These are phyloP conservation scores for Lonicera japonica DNA, from an alignment of 129 eudicot species.

Conservation along the genomic window DNA sequence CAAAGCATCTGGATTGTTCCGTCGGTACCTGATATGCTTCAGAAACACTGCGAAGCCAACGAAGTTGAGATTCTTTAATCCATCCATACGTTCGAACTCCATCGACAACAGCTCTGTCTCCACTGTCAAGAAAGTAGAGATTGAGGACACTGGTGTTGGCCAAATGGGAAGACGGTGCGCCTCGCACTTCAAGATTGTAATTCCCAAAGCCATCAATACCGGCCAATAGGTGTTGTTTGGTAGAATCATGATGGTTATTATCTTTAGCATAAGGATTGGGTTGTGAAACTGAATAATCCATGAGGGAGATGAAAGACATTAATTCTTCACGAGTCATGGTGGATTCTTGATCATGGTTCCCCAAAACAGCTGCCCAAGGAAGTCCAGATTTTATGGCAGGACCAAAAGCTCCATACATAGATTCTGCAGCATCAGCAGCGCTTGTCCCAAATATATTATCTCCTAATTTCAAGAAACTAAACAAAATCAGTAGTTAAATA, in stretches of 20 bases:
- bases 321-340: slow-evolving; percentile 89
- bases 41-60: slow-evolving; percentile 70
- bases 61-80: slow-evolving; percentile 91
- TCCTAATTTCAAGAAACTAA: slow-evolving; percentile 39
- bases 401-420: slow-evolving; percentile 66
- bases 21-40: slow-evolving; percentile 28
- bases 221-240: slow-evolving; percentile 22
- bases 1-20: background rate
- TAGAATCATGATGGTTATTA: slow-evolving; percentile 17
- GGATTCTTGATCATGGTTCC: slow-evolving; percentile 97
- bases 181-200: slow-evolving; percentile 73
- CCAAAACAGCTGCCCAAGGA: slow-evolving; percentile 98
- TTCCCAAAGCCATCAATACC: slow-evolving; percentile 86
- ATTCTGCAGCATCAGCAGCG: slow-evolving; percentile 92
- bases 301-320: slow-evolving; percentile 89
- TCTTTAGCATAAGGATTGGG: slow-evolving; percentile 51
- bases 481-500: slow-evolving; percentile 13
- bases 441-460: slow-evolving; percentile 92
- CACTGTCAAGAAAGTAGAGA: slow-evolving; percentile 89
- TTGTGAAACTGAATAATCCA: slow-evolving; percentile 94
- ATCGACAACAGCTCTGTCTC: slow-evolving; percentile 73
- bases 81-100: slow-evolving; percentile 82
- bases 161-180: slow-evolving; percentile 65
- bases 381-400: slow-evolving; percentile 72
- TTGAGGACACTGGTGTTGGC: slow-evolving; percentile 73